These are phyloP conservation scores for Plasmodium knowlesi DNA, from an alignment of 169 alveolate species.

Conservation along the genomic window DNA sequence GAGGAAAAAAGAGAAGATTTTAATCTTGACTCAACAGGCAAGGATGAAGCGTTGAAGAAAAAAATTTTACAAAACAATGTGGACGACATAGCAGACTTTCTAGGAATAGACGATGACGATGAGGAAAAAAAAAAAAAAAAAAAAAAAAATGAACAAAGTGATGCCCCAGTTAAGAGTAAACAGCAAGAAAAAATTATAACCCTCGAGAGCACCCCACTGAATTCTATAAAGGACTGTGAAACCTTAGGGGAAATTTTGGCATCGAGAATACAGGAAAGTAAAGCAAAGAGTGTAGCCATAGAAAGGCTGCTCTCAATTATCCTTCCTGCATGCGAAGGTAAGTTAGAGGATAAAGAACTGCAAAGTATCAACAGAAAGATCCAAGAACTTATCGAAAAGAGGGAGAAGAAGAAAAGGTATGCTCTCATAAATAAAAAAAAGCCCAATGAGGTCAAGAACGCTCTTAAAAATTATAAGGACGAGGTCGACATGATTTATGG, in stretches of 20 bases:
- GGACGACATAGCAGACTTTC: constrained; percentile 64
- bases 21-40: not conserved
- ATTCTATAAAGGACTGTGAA: constrained; percentile 59
- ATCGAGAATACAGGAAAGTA: constrained; percentile 26
- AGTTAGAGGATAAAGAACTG: constrained; percentile 31
- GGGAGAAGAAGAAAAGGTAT: constrained; percentile 51
- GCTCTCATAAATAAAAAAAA: constrained; percentile 56
- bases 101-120: constrained; percentile 18
- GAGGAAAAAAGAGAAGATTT: constrained; percentile 57
- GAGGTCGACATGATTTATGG: constrained; percentile 87
- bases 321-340: constrained; percentile 36
- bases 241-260: constrained; percentile 57
- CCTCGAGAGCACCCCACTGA: constrained; percentile 48
- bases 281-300: constrained; percentile 59
- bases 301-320: constrained; percentile 60
- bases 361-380: constrained; percentile 26
- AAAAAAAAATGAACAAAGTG: constrained; percentile 10
- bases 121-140: constrained; percentile 19
- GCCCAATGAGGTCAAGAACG: constrained; percentile 75
- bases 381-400: constrained; percentile 30
- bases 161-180: constrained; percentile 15
- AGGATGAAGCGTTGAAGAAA: constrained; percentile 46
- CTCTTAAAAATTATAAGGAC: constrained; percentile 82
- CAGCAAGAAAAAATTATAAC: constrained; percentile 42
- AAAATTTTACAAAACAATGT: constrained; percentile 40